A percentile compares a stretch with the other conserved stretches of the same genome.
Conservation (phyloP, 1,284 basidiomycete genomes). For the Rhodotorula sp. region DNA sequence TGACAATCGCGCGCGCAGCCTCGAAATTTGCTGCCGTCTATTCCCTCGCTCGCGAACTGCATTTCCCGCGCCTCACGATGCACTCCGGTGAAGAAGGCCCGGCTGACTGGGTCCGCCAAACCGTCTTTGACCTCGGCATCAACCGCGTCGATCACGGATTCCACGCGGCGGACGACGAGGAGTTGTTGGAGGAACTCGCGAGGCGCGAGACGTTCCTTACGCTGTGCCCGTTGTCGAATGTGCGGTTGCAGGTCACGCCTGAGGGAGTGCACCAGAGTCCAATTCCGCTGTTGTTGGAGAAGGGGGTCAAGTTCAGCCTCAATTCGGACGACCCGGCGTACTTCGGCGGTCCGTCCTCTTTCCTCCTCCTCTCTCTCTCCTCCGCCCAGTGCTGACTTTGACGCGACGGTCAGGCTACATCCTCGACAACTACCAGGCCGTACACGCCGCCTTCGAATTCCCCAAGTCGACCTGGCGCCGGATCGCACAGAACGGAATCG, state of each 20-base stretch:
- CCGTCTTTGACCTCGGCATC: slow-evolving; percentile 37
- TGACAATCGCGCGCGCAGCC: neutral
- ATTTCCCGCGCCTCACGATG: slow-evolving; percentile 37
- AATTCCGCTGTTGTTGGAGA: slow-evolving; percentile 37
- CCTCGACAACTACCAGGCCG: slow-evolving; percentile 41
- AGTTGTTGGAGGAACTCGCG: slow-evolving; percentile 36
- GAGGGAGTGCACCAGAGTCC: slow-evolving; percentile 33
- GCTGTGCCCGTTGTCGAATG: slow-evolving; percentile 42
- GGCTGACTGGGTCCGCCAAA: slow-evolving; percentile 34
- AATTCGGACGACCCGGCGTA: slow-evolving; percentile 44
- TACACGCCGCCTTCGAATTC: slow-evolving; percentile 39
- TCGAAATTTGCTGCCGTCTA: slow-evolving; percentile 38
- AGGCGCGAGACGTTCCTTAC: slow-evolving; percentile 29
- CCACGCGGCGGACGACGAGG: slow-evolving; percentile 38
- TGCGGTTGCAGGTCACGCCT: slow-evolving; percentile 34
- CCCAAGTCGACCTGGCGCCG: slow-evolving; percentile 34
- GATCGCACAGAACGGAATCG: slow-evolving; percentile 37
- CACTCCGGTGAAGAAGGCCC: slow-evolving; percentile 44
- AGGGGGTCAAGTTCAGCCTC: slow-evolving; percentile 42
- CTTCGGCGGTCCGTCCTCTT: slow-evolving; percentile 33
- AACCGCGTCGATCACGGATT: slow-evolving; percentile 43
- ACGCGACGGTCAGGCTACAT: slow-evolving; percentile 25
- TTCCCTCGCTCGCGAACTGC: slow-evolving; percentile 32
- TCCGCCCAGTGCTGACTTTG: neutral
- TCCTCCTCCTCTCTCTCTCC: neutral